A percentile compares a stretch with the other conserved stretches of the same genome.
Evolutionary conservation across 306 rosid genomes (phyloP).

Genomic region (Vigna nakashimae): DNA sequence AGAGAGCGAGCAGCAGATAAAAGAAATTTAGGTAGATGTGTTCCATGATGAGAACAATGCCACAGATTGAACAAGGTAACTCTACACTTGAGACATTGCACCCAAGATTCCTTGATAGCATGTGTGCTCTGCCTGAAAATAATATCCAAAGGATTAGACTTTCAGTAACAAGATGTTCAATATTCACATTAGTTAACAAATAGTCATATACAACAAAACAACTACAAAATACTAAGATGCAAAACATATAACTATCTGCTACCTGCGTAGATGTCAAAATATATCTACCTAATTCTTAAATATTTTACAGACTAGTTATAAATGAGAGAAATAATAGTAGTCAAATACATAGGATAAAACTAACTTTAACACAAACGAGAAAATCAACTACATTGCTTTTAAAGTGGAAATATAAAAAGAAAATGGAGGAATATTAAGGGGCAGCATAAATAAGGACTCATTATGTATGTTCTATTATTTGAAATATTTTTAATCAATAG

Average conservation of each 20-base stretch:
- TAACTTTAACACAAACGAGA: background rate
- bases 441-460: conserved; percentile 2
- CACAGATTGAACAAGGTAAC: conserved; percentile 71
- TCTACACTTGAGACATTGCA: conserved; percentile 69
- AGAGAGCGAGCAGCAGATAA: conserved; percentile 67
- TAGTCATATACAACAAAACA: background rate
- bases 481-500: no score
- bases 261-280: background rate
- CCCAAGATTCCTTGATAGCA: conserved; percentile 59
- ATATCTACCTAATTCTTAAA: background rate
- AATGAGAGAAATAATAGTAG: background rate
- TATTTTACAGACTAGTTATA: background rate
- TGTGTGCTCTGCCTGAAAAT: conserved; percentile 61
- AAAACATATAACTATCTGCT: background rate
- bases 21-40: conserved; percentile 58
- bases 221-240: background rate
- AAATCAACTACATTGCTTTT: background rate
- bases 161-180: background rate
- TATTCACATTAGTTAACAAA: background rate
- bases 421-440: background rate
- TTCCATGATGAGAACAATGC: conserved; percentile 61
- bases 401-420: background rate
- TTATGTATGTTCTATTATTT: background rate
- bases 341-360: background rate
- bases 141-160: conserved; percentile 16